Evolutionary conservation across 805 yeast genomes (phyloP).

Genomic region (Wilhelminamyces savonicus): DNA sequence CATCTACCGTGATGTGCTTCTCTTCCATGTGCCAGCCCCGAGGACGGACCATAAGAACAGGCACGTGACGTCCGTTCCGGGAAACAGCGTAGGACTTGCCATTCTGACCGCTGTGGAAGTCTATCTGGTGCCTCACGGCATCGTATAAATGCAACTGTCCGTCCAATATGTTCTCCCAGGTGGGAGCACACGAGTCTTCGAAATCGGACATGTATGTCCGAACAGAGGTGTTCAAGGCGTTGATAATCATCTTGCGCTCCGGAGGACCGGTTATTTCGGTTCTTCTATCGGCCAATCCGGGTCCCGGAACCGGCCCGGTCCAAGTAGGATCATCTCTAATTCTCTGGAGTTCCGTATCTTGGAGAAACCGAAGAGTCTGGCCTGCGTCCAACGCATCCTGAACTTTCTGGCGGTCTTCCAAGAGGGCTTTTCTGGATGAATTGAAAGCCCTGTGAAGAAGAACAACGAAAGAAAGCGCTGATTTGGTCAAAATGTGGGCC

Average conservation of each 20-base stretch:
- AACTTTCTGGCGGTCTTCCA: conserved; percentile 9
- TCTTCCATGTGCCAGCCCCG: conserved; percentile 20
- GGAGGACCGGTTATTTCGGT: conserved; percentile 19
- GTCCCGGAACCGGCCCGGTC: conserved; percentile 14
- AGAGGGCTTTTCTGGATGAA: conserved; percentile 7
- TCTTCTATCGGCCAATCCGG: conserved; percentile 13
- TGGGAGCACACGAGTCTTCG: conserved; percentile 14
- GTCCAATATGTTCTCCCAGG: conserved; percentile 12
- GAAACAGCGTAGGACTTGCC: neutral
- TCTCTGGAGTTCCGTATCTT: conserved; percentile 6
- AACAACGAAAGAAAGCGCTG: conserved; percentile 12
- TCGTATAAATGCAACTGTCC: conserved; percentile 18
- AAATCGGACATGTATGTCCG: conserved; percentile 17
- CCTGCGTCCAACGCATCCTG: conserved; percentile 11
- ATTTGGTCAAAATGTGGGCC: conserved; percentile 29
- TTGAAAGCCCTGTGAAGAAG: conserved; percentile 14
- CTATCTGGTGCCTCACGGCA: conserved; percentile 13
- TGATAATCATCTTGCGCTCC: conserved; percentile 15
- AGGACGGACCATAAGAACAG: conserved; percentile 14
- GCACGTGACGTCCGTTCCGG: conserved; percentile 9
- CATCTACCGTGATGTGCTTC: conserved; percentile 12
- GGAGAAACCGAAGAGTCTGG: conserved; percentile 6
- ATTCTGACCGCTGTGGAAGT: conserved; percentile 4
- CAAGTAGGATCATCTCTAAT: conserved; percentile 10
- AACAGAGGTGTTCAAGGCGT: conserved; percentile 15